phyloP scores from a whole-genome alignment of 768 basidiomycete species.

The Lentinula boryana region DNA sequence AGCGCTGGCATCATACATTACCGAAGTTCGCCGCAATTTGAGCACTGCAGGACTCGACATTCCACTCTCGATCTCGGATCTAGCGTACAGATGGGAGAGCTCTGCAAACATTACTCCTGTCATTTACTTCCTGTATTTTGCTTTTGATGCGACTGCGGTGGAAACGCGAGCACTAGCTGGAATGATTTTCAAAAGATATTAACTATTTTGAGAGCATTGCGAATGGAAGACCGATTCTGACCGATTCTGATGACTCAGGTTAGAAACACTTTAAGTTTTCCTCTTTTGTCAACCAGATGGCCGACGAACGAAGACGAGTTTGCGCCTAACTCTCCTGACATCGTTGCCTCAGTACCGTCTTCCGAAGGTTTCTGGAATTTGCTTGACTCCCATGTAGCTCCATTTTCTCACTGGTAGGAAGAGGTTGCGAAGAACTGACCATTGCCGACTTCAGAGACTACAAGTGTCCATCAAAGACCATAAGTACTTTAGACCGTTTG shows the following conservation, averaged over 20 bases:
- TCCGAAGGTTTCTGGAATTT: slow-evolving; percentile 10
- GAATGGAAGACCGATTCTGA: slow-evolving; percentile 10
- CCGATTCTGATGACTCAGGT: slow-evolving; percentile 12
- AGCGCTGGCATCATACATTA: slow-evolving; percentile 10
- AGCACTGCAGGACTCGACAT: slow-evolving; percentile 10
- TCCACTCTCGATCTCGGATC: slow-evolving; percentile 11
- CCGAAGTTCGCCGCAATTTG: slow-evolving; percentile 8
- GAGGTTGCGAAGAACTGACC: too few relatives aligned
- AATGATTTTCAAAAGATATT: slow-evolving; percentile 8
- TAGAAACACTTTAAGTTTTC: background rate
- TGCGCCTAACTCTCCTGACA: slow-evolving; percentile 11
- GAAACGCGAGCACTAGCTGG: slow-evolving; percentile 5
- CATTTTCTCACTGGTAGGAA: too few relatives aligned
- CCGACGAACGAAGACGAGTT: slow-evolving; percentile 13
- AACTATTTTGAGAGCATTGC: slow-evolving; percentile 11
- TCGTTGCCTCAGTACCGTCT: slow-evolving; percentile 10
- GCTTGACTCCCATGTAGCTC: slow-evolving; percentile 1
- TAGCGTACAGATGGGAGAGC: slow-evolving; percentile 11
- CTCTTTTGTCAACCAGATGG: slow-evolving; percentile 9
- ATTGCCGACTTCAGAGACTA: too few relatives aligned
- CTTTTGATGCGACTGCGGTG: slow-evolving; percentile 11
- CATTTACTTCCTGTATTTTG: slow-evolving; percentile 13
- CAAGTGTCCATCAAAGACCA: too few relatives aligned
- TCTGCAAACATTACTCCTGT: slow-evolving; percentile 10
- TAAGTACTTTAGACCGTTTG: too few relatives aligned